phyloP scores from a whole-genome alignment of 129 eudicot genomes.

The Silybum marianum region DNA sequence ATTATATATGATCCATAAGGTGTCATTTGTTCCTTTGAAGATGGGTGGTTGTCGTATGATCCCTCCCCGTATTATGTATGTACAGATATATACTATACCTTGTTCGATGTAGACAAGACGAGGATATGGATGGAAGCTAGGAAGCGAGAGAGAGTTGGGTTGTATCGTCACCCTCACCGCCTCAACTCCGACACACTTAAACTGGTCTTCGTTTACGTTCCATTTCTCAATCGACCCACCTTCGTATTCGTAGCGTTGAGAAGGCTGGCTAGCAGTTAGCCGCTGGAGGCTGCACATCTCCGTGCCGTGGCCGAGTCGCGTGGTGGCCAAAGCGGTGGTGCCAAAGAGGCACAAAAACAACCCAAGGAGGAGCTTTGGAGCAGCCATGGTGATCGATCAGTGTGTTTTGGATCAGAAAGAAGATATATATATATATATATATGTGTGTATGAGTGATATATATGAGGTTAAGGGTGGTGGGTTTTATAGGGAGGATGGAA shows the following conservation, averaged over 20 bases:
- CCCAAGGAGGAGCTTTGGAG: constrained; percentile 41
- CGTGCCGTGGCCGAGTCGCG: constrained; percentile 33
- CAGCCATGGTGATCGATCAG: constrained; percentile 36
- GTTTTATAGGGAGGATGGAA: neutral
- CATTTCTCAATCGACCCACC: constrained; percentile 68
- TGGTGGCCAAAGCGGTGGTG: constrained; percentile 40
- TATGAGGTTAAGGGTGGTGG: neutral
- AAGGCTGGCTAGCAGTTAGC: constrained; percentile 50
- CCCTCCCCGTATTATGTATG: too few species aligned
- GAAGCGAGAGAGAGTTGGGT: constrained; percentile 55
- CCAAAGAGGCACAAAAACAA: constrained; percentile 48
- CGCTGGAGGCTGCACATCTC: constrained; percentile 62
- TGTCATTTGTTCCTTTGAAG: too few species aligned
- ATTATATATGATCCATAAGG: too few species aligned
- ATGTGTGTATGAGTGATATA: neutral
- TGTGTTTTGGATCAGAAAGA: neutral
- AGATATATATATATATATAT: too few species aligned
- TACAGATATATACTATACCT: constrained; percentile 31
- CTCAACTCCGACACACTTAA: constrained; percentile 61
- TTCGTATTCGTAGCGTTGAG: constrained; percentile 45
- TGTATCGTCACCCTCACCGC: constrained; percentile 41
- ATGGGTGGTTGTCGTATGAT: too few species aligned
- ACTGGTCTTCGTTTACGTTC: constrained; percentile 55
- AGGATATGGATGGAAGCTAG: constrained; percentile 63
- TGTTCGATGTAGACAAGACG: constrained; percentile 59